These are phyloP conservation scores for Elsinoe perseae DNA, from an alignment of 2,329 filamentous ascomycete genomes.

Conservation along the genomic window DNA sequence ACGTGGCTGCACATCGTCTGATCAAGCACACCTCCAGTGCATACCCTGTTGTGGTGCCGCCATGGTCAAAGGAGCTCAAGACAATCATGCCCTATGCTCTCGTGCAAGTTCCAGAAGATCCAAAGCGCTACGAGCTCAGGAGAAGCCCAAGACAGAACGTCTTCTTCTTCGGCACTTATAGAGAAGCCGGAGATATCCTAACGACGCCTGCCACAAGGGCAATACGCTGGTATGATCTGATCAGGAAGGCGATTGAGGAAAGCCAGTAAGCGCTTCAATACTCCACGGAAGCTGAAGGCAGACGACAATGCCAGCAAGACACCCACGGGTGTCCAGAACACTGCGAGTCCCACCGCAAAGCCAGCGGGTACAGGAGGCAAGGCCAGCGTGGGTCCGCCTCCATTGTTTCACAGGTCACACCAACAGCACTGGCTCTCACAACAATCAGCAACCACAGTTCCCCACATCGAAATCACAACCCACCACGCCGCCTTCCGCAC, in stretches of 20 bases:
- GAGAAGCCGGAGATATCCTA: background rate
- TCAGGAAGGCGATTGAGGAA: background rate
- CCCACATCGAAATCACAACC: too few relatives aligned
- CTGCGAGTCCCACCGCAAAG: background rate
- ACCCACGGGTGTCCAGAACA: background rate
- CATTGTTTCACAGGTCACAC: background rate
- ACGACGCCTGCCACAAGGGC: background rate
- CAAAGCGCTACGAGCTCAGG: background rate
- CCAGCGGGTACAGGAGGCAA: background rate
- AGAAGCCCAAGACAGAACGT: background rate
- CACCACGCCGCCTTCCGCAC: background rate
- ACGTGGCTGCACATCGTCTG: background rate
- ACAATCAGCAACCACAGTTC: background rate
- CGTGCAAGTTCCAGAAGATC: background rate
- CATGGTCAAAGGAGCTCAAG: slow-evolving; percentile 2
- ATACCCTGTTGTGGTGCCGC: background rate
- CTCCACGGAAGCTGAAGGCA: background rate
- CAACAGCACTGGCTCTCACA: background rate
- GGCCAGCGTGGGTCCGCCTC: background rate
- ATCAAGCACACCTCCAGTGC: background rate
- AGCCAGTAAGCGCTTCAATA: background rate
- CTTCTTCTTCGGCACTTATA: background rate
- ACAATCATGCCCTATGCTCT: background rate
- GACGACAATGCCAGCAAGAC: background rate
- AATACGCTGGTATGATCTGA: background rate